Evolutionary conservation across 176 grass and related monocot species (phyloP), one percentile per base, ranked within the genome.

Genomic region (Rhynchospora breviuscula): DNA sequence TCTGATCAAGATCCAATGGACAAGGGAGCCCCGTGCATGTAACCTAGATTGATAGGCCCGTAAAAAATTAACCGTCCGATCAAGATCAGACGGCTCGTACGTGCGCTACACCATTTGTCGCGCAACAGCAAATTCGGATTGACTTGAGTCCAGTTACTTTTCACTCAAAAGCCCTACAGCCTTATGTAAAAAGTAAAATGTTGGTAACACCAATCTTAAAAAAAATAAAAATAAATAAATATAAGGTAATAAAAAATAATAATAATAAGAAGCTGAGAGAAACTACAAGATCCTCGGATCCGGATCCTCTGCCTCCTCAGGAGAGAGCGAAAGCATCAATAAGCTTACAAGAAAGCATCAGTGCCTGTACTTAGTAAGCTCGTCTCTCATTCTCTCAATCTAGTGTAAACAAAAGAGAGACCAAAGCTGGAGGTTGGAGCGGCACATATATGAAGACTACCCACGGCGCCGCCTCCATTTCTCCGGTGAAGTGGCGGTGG

Each of bases 401-500:
- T 33, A 65, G 25, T 13, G 15, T 45, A 14, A 70, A 6, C 67
- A n/a, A 70, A 70, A 19, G 67, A 8, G 51, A 18, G 10, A 10
- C 72, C 52, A 11, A 53, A 53, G n/a, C 23, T 66, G 79, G 52
- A 46, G 58, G 31, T 7, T 6, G 0, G 15, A 60, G 26, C 14
- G 63, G 3, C 63, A 69, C 85, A 94, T 29, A 29, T 29, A 29
- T 94, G 93, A 92, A 90, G 88, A 56, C 84, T 45, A 35, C 84
- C 33, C 47, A 81, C 48, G 88, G 54, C 18, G 75, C 71, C 65
- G 71, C 70, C n/a, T 2, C 54, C 17, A 25, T 51, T 8, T 26
- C 53, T 53, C 29, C 73, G 66, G 62, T 26, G 78, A 94, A 94
- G 81, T 69, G 88, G 68, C 77, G 90, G 63, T 90, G 93, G 93